phyloP scores from a whole-genome alignment of 441 rosid species.

The Jatropha multifida region DNA sequence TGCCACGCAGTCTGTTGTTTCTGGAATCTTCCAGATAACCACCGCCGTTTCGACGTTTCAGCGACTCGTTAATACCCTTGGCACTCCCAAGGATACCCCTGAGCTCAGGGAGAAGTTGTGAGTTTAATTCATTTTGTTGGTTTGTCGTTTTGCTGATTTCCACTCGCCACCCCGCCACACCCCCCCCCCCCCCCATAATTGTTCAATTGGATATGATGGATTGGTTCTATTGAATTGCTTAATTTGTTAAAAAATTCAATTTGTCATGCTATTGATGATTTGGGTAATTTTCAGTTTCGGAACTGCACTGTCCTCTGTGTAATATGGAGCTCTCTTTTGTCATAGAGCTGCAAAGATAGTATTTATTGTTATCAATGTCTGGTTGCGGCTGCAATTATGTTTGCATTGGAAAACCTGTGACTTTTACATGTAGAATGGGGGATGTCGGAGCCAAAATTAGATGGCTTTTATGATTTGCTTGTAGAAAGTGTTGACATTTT shows the following conservation, averaged over 20 bases:
- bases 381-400: background rate
- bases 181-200: too few relatives aligned
- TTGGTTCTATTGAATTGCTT: background rate
- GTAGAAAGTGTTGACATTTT: background rate
- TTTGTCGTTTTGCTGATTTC: background rate
- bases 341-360: background rate
- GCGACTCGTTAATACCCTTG: conserved; percentile 87
- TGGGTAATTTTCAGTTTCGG: background rate
- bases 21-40: conserved; percentile 95
- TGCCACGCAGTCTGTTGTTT: conserved; percentile 83
- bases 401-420: background rate
- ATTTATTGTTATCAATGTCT: background rate
- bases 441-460: background rate
- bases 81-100: conserved; percentile 92
- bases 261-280: background rate
- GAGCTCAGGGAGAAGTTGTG: conserved; percentile 96
- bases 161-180: too few relatives aligned
- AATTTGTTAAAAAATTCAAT: background rate
- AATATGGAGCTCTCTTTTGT: background rate
- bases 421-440: background rate
- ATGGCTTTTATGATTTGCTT: background rate
- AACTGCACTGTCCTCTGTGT: background rate
- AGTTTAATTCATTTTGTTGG: conserved; percentile 27
- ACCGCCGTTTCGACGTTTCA: conserved; percentile 89
- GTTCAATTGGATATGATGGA: background rate